Conservation (phyloP, 2,329 filamentous ascomycete species). For the Penicillium sp. region DNA sequence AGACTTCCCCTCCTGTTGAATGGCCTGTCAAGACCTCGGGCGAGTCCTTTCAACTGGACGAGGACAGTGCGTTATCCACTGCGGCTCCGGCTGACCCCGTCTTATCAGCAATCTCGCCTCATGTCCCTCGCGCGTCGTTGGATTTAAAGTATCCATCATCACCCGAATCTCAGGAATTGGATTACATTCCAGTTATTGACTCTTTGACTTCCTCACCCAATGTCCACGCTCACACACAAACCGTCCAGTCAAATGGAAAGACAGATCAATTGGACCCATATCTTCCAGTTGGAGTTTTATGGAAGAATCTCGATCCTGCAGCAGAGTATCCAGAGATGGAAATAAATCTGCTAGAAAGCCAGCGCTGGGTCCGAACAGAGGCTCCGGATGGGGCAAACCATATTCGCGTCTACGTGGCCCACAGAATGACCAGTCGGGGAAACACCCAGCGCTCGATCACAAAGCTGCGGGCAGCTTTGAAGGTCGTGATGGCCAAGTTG, state of each 20-base stretch:
- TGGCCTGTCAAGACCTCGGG: neutral
- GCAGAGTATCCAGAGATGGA: constrained; percentile 24
- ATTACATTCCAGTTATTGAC: neutral
- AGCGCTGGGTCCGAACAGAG: constrained; percentile 40
- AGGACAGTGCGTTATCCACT: neutral
- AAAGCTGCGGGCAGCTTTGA: constrained; percentile 40
- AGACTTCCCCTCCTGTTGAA: neutral
- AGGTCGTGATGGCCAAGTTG: constrained; percentile 42
- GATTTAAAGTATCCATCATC: neutral
- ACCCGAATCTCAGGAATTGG: neutral
- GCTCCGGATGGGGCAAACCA: constrained; percentile 21
- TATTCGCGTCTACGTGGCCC: constrained; percentile 43
- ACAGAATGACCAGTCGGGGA: constrained; percentile 42
- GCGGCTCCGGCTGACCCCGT: neutral
- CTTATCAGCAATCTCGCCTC: neutral
- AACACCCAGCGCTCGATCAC: constrained; percentile 37
- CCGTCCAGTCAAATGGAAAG: neutral
- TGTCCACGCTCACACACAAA: neutral
- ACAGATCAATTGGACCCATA: neutral
- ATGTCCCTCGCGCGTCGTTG: neutral
- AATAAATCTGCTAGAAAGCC: constrained; percentile 32
- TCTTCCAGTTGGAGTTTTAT: constrained; percentile 13
- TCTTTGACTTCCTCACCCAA: neutral
- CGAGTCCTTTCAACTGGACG: neutral
- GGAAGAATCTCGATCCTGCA: neutral